Evolutionary conservation across 805 yeast genomes (phyloP).

Genomic region (Komagataella kurtzmanii): DNA sequence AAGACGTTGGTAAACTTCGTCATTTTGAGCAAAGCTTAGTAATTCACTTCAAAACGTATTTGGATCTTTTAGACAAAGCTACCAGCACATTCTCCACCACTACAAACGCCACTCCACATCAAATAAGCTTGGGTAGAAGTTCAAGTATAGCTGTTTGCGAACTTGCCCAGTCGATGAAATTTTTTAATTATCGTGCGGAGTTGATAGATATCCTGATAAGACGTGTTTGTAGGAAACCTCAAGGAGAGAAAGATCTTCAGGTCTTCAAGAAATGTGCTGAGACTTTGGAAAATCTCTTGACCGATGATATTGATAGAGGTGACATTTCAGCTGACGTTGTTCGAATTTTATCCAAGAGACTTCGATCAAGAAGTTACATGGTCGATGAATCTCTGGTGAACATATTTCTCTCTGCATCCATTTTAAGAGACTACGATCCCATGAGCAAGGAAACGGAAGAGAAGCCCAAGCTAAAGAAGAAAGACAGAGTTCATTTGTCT

Average conservation of each 20-base stretch:
- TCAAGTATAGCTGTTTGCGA: conserved; percentile 76
- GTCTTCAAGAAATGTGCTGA: conserved; percentile 47
- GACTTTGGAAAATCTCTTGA: conserved; percentile 54
- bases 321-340: conserved; percentile 66
- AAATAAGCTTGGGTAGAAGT: conserved; percentile 33
- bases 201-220: conserved; percentile 54
- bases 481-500: conserved; percentile 84
- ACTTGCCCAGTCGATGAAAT: conserved; percentile 49
- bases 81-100: conserved; percentile 18
- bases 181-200: conserved; percentile 75
- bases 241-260: conserved; percentile 25
- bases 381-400: conserved; percentile 78
- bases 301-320: conserved; percentile 70
- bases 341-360: conserved; percentile 51
- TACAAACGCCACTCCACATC: conserved; percentile 17
- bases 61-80: conserved; percentile 35
- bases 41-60: conserved; percentile 50
- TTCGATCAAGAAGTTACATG: conserved; percentile 60
- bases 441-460: conserved; percentile 32
- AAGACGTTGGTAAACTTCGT: conserved; percentile 68
- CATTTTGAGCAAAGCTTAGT: conserved; percentile 72
- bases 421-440: conserved; percentile 65
- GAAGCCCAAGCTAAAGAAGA: conserved; percentile 51
- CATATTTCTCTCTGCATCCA: conserved; percentile 51
- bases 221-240: conserved; percentile 50